Evolutionary conservation across 2,329 filamentous ascomycete genomes (phyloP).

Genomic region (Fusarium sp.): DNA sequence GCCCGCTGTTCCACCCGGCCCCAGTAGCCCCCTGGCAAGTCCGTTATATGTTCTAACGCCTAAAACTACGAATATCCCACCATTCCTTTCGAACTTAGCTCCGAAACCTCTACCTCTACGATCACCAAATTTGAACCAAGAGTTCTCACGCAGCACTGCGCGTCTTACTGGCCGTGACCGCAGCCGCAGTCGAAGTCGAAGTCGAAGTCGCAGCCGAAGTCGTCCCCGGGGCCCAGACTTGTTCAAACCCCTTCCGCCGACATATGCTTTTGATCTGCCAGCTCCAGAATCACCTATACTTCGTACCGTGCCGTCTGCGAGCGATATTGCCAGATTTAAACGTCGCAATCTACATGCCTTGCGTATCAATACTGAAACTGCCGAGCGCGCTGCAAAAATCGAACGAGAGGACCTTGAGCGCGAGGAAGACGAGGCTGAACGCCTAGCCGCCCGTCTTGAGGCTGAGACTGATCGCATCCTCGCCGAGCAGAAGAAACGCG

Average conservation of each 20-base stretch:
- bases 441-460: conserved; percentile 55
- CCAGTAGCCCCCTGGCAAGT: conserved; percentile 32
- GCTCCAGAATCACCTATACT: conserved; percentile 28
- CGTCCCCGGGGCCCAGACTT: conserved; percentile 22
- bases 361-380: conserved; percentile 33
- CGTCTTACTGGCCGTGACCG: conserved; percentile 22
- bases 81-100: conserved; percentile 25
- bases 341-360: conserved; percentile 38
- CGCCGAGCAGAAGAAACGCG: conserved; percentile 61
- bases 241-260: conserved; percentile 5
- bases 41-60: conserved; percentile 44
- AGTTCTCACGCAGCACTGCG: conserved; percentile 21
- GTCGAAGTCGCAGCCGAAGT: conserved; percentile 28
- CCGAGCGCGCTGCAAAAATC: conserved; percentile 32
- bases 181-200: conserved; percentile 16
- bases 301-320: conserved; percentile 30
- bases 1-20: conserved; percentile 39
- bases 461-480: conserved; percentile 60
- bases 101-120: conserved; percentile 21
- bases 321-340: conserved; percentile 38
- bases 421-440: conserved; percentile 40
- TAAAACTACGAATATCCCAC: conserved; percentile 44
- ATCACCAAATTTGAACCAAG: conserved; percentile 19
- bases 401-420: conserved; percentile 30
- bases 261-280: conserved; percentile 10